These are phyloP conservation scores for Gentiana dahurica DNA, from an alignment of 257 asterid genomes.

Conservation along the genomic window DNA sequence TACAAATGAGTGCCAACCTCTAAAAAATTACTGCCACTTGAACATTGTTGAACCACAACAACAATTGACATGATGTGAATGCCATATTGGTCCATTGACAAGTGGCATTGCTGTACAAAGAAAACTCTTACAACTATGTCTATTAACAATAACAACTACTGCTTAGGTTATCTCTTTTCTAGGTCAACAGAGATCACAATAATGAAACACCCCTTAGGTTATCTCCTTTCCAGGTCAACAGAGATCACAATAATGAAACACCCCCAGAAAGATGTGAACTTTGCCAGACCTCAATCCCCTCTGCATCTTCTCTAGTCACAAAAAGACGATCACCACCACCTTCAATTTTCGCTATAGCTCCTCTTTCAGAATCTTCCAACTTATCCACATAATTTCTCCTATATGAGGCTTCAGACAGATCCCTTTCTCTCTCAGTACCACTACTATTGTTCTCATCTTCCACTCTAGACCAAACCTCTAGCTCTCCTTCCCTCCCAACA, in stretches of 20 bases:
- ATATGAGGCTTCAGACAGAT: constrained; percentile 42
- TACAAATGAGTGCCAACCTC: no score
- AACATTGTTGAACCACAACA: no score
- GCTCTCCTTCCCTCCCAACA: constrained; percentile 74
- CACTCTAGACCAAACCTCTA: constrained; percentile 86
- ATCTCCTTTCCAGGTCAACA: background rate
- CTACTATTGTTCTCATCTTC: constrained; percentile 22
- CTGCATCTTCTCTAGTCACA: constrained; percentile 64
- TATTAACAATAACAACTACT: background rate
- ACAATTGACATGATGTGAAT: no score
- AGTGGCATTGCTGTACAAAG: no score
- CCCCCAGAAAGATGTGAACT: constrained; percentile 54
- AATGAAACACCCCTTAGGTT: constrained; percentile 28
- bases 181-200: constrained; percentile 18
- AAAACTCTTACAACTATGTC: no score
- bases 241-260: constrained; percentile 33
- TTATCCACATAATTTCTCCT: constrained; percentile 83
- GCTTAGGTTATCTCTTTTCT: background rate
- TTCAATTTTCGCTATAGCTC: constrained; percentile 62
- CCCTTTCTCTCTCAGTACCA: constrained; percentile 13
- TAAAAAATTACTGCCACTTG: no score
- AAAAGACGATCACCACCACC: constrained; percentile 91
- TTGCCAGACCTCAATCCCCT: constrained; percentile 97
- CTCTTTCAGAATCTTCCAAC: constrained; percentile 59
- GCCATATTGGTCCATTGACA: no score